These are phyloP conservation scores for Fusarium sulawesiense DNA, from an alignment of 2,329 filamentous ascomycete species.

Conservation along the genomic window DNA sequence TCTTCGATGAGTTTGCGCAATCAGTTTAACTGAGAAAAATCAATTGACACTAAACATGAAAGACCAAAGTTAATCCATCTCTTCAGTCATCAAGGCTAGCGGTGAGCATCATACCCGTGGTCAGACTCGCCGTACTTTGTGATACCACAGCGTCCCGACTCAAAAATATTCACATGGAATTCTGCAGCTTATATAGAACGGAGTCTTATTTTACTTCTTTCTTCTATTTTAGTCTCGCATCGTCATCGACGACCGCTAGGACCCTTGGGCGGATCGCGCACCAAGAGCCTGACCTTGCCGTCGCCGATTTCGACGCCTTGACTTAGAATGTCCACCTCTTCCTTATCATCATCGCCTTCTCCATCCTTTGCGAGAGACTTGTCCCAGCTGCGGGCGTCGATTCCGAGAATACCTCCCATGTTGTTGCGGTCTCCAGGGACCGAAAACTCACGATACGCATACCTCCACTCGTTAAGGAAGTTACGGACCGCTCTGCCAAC, in stretches of 20 bases:
- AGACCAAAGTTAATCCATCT: not conserved
- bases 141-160: not conserved
- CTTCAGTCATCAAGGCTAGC: not conserved
- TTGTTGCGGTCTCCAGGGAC: conserved; percentile 90
- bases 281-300: conserved; percentile 73
- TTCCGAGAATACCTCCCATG: conserved; percentile 80
- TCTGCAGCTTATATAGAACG: conserved; percentile 29
- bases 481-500: conserved; percentile 92
- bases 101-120: not conserved
- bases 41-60: not conserved
- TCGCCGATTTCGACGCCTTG: conserved; percentile 76
- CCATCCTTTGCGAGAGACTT: conserved; percentile 66
- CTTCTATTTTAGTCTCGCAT: conserved; percentile 42
- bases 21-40: not conserved
- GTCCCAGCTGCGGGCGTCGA: conserved; percentile 76
- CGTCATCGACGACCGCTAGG: conserved; percentile 62
- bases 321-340: conserved; percentile 68
- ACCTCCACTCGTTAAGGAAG: conserved; percentile 95
- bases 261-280: conserved; percentile 69
- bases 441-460: conserved; percentile 94
- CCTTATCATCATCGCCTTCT: conserved; percentile 54
- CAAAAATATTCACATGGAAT: not conserved
- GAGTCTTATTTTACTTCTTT: conserved; percentile 49
- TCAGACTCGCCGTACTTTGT: not conserved
- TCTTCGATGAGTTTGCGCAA: not conserved